A percentile compares a stretch with the other conserved stretches of the same genome.
These are phyloP conservation scores for Gomphus bonarii DNA, from an alignment of 1,284 basidiomycete species.

Conservation along the genomic window DNA sequence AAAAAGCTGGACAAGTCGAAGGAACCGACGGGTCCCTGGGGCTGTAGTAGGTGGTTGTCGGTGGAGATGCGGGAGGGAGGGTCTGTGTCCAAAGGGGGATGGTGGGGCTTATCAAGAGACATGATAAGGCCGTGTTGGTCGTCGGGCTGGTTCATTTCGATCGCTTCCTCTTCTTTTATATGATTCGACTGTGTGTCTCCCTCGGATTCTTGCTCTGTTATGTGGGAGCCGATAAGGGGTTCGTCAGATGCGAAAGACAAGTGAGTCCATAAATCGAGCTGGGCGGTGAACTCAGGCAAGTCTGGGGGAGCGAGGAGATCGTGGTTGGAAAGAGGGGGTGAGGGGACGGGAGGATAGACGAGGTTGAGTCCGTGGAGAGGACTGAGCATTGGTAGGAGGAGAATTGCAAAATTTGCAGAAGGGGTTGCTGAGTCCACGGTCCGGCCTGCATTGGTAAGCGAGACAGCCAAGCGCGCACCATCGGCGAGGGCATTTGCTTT, in stretches of 20 bases:
- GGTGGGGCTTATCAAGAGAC: conserved; percentile 15
- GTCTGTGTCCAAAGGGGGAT: conserved; percentile 16
- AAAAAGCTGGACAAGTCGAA: conserved; percentile 52
- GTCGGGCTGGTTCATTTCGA: conserved; percentile 31
- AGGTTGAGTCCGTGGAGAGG: conserved; percentile 67
- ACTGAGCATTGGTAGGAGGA: conserved; percentile 1
- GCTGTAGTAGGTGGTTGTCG: conserved; percentile 3
- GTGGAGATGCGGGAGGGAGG: neutral
- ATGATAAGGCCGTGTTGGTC: conserved; percentile 21
- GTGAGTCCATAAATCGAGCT: conserved; percentile 79
- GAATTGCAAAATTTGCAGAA: no score
- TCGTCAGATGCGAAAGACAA: conserved; percentile 72
- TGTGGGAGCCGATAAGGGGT: conserved; percentile 31
- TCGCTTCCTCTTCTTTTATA: conserved; percentile 33
- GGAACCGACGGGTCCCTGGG: neutral
- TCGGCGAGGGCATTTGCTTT: neutral
- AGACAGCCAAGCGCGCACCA: neutral
- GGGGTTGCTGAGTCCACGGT: neutral
- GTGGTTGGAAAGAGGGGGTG: conserved; percentile 32
- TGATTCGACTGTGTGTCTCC: conserved; percentile 13
- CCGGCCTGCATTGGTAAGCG: neutral
- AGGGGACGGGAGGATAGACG: conserved; percentile 40
- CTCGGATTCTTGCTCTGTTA: conserved; percentile 20
- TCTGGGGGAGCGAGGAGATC: conserved; percentile 47
- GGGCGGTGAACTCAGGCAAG: conserved; percentile 64